Base-by-base conservation (phyloP, 225 moss, liverwort and hornwort species). In the Rhytidiadelphus loreus region DNA sequence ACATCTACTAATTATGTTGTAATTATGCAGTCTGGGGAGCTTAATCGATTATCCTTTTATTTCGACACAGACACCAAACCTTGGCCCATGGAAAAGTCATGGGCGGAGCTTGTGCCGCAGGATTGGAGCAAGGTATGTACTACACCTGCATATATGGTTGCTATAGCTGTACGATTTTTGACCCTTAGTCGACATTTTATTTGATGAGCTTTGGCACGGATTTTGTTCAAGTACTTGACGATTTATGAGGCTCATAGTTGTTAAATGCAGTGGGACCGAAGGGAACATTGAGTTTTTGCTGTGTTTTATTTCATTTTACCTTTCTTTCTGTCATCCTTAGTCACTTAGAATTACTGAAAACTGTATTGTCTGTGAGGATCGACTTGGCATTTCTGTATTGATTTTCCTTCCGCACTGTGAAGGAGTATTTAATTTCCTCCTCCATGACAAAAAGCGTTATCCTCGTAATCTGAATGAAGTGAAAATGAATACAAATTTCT, bases 41-140 rank as follows among this genome's bases (percentile, higher is more conserved):
- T 98, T 50, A 96, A 98, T 80, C 96, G 98, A 65, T 91, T 98
- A 69, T 90, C 98, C 57, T 89, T 98, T 46, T 98, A 98, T 81
- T 98, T 98, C 86, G 98, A 98, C 81, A 93, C 98, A 66, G 98
- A 98, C 72, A 93, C 90, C 56, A 92, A 93, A 59, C 95, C 97
- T 72, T 98, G 98, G 98, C 93, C 92, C 75, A 73, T 87, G 84
- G 89, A 95, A 78, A 97, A 92, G 79, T 85, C 93, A 79, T 97
- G 97, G 98, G 93, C 90, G 79, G 94, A 95, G 59, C 93, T 96
- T 80, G 86, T 83, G 60, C 95, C 98, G 25, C 84, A 87, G 71
- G 98, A 98, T 52, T 98, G 97, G 97, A 88, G 89, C 69, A 91
- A 95, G 96, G 98, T 98, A 88, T 22, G 29, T 41, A 21, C 39